A percentile compares a stretch with the other conserved stretches of the same genome.
These are phyloP conservation scores for Arthrobotrys musiformis DNA, from an alignment of 2,329 filamentous ascomycete genomes.

Conservation along the genomic window DNA sequence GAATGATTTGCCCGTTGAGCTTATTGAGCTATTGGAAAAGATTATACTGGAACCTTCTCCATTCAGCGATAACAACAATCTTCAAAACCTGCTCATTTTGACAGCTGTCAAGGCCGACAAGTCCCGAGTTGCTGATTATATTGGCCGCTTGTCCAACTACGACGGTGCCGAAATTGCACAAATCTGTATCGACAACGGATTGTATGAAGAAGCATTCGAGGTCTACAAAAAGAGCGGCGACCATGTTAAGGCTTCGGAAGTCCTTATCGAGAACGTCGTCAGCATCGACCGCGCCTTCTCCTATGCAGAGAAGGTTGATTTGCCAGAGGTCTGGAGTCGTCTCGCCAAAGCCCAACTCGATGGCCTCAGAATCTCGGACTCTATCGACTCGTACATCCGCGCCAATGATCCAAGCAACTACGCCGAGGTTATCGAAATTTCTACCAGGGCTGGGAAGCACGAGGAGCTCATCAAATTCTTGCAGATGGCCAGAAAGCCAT, in stretches of 20 bases:
- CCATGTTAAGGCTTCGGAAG: constrained; percentile 84
- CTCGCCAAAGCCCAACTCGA: constrained; percentile 98
- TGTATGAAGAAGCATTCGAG: constrained; percentile 96
- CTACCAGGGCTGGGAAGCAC: constrained; percentile 94
- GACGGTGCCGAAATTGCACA: constrained; percentile 87
- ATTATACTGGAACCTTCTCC: constrained; percentile 99
- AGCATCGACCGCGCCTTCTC: constrained; percentile 97
- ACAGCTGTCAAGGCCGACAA: constrained; percentile 98
- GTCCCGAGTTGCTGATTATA: constrained; percentile 92
- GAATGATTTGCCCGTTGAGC: constrained; percentile 88
- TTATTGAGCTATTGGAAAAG: constrained; percentile 98
- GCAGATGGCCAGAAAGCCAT: constrained; percentile 95
- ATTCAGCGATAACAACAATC: constrained; percentile 95
- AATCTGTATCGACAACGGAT: constrained; percentile 91
- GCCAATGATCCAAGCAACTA: constrained; percentile 93
- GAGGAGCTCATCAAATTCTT: constrained; percentile 97
- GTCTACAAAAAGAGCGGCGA: constrained; percentile 98
- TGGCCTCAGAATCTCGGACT: constrained; percentile 88
- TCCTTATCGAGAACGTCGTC: constrained; percentile 94
- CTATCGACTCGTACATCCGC: constrained; percentile 97
- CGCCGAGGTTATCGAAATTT: constrained; percentile 93
- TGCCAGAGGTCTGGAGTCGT: constrained; percentile 96
- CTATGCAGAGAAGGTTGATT: constrained; percentile 92
- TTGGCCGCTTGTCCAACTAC: constrained; percentile 88
- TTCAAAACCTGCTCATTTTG: constrained; percentile 95